Percentiles rank a stretch among this genome's conserved stretches.
Conservation (phyloP, 257 asterid species). For the Prunella vulgaris region DNA sequence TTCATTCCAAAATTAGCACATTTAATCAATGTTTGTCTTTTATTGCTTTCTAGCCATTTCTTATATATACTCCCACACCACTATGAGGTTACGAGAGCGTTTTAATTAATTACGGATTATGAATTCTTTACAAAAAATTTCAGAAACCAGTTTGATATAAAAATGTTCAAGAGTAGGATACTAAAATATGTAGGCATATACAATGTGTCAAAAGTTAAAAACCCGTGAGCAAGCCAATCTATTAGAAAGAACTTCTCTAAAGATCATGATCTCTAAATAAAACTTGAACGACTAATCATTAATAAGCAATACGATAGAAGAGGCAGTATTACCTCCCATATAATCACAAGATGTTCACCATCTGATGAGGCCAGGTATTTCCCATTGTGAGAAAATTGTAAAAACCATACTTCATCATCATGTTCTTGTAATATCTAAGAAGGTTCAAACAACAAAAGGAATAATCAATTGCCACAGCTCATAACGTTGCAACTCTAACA, state of each 20-base stretch:
- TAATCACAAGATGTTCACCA: constrained; percentile 53
- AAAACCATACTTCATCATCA: constrained; percentile 67
- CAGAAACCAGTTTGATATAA: neutral
- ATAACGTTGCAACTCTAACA: neutral
- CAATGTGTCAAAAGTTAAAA: neutral
- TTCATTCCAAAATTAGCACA: neutral
- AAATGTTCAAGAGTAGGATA: neutral
- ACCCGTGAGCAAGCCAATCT: constrained; percentile 2
- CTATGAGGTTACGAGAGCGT: neutral
- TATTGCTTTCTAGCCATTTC: neutral
- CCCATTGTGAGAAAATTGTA: constrained; percentile 80
- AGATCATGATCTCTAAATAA: neutral
- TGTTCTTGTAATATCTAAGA: constrained; percentile 63
- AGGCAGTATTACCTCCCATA: constrained; percentile 67
- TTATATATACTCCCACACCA: neutral
- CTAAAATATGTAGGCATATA: neutral
- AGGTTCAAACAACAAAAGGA: constrained; percentile 20
- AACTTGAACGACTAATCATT: neutral
- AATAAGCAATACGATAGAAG: neutral
- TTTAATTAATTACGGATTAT: neutral
- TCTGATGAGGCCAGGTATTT: constrained; percentile 81
- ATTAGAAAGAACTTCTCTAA: neutral
- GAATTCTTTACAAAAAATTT: neutral
- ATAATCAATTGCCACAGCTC: constrained; percentile 15
- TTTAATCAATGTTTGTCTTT: neutral